Percentiles rank a stretch among this genome's conserved stretches.
phyloP scores from a whole-genome alignment of 306 rosid genomes.

The Betula pendula region DNA sequence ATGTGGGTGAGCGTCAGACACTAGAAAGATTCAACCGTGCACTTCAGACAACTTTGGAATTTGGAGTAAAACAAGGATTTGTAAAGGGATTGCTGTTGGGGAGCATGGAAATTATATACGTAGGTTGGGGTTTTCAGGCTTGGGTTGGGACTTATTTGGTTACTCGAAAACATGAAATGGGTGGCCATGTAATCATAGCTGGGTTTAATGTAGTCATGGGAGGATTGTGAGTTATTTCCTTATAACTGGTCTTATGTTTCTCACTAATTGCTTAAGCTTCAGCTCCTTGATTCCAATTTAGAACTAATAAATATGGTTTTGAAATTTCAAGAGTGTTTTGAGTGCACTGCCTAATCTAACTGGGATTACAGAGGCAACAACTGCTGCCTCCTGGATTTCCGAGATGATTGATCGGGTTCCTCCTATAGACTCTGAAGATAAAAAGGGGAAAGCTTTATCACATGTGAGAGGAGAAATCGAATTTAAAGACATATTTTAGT shows the following conservation, averaged over 20 bases:
- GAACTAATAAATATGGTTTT: conserved; percentile 11
- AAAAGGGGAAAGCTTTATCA: conserved; percentile 44
- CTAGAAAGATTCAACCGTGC: conserved; percentile 62
- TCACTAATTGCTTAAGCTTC: not conserved
- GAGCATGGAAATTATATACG: conserved; percentile 78
- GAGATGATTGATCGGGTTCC: conserved; percentile 55
- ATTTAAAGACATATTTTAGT: conserved; percentile 51
- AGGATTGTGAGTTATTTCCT: conserved; percentile 62
- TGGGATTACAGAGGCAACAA: conserved; percentile 50
- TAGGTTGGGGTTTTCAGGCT: conserved; percentile 94
- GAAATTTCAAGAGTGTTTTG: conserved; percentile 55
- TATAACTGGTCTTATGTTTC: conserved; percentile 1
- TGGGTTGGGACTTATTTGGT: conserved; percentile 85
- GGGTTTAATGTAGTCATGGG: conserved; percentile 91
- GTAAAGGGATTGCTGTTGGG: conserved; percentile 88
- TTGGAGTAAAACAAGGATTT: conserved; percentile 73
- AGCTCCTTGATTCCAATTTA: conserved; percentile 2
- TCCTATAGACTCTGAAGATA: conserved; percentile 22
- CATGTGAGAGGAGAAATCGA: conserved; percentile 56
- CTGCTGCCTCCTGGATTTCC: conserved; percentile 50
- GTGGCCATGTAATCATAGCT: conserved; percentile 81
- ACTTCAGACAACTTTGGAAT: conserved; percentile 58
- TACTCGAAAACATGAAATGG: conserved; percentile 63
- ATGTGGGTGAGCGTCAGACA: conserved; percentile 78
- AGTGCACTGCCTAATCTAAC: conserved; percentile 74